Percentiles rank a stretch among this genome's conserved stretches.
phyloP scores from a whole-genome alignment of 257 asterid genomes.

The Buddleja alternifolia region DNA sequence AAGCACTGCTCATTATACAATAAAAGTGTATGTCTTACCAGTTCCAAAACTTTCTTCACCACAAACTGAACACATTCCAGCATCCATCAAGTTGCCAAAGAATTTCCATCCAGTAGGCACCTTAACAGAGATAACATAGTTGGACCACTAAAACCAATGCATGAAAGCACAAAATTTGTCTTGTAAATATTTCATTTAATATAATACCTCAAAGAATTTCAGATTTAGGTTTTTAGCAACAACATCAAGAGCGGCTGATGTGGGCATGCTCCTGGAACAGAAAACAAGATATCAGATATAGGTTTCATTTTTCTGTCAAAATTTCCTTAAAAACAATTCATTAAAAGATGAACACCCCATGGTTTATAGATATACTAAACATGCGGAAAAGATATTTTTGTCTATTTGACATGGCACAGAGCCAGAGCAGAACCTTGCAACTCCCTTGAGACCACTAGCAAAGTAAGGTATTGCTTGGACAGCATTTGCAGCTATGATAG shows the following conservation, averaged over 20 bases:
- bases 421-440: slow-evolving; percentile 74
- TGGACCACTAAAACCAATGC: slow-evolving; percentile 34
- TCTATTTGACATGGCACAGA: slow-evolving; percentile 5
- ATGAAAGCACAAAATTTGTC: neutral
- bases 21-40: slow-evolving; percentile 50
- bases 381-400: too few relatives aligned
- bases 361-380: neutral
- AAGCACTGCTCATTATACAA: slow-evolving; percentile 2
- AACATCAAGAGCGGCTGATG: slow-evolving; percentile 99
- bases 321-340: neutral
- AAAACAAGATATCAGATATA: slow-evolving; percentile 26
- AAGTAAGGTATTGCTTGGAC: slow-evolving; percentile 92
- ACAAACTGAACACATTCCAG: slow-evolving; percentile 97
- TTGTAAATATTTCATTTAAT: slow-evolving; percentile 9
- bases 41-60: slow-evolving; percentile 99
- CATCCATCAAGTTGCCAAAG: slow-evolving; percentile 98
- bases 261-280: slow-evolving; percentile 95
- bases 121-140: slow-evolving; percentile 41
- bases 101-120: slow-evolving; percentile 99
- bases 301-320: slow-evolving; percentile 7
- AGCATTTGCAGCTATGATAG: slow-evolving; percentile 96
- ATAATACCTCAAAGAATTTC: slow-evolving; percentile 89
- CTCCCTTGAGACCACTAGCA: slow-evolving; percentile 96
- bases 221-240: slow-evolving; percentile 84
- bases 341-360: slow-evolving; percentile 3